These are phyloP conservation scores for Aphanomyces invadans DNA, from an alignment of 352 stramenopile genomes.

Conservation along the genomic window DNA sequence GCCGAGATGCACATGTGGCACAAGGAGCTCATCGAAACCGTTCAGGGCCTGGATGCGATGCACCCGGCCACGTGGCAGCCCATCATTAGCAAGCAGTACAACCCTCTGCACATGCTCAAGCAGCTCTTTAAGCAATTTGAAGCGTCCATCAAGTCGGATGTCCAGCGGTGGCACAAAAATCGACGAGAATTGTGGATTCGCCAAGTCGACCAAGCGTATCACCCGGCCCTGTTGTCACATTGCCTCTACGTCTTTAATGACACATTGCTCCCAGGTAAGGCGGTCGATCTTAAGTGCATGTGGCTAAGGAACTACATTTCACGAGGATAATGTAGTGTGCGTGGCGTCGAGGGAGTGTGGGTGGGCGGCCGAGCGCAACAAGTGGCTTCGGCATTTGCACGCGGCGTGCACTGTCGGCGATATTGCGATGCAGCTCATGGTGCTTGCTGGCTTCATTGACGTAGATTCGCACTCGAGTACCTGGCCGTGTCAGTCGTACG, in stretches of 20 bases:
- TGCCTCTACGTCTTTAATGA: slow-evolving; percentile 14
- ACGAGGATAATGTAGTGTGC: neutral
- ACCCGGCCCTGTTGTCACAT: slow-evolving; percentile 8
- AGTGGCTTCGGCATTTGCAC: slow-evolving; percentile 14
- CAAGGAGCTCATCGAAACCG: neutral
- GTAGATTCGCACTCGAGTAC: slow-evolving; percentile 5
- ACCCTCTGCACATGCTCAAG: slow-evolving; percentile 14
- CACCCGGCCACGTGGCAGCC: neutral
- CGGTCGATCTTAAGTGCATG: too few relatives aligned
- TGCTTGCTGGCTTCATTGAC: slow-evolving; percentile 20
- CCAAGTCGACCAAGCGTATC: slow-evolving; percentile 21
- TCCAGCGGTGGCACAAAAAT: slow-evolving; percentile 21
- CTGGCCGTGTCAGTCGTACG: slow-evolving; percentile 18
- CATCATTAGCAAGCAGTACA: neutral
- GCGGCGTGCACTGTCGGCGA: slow-evolving; percentile 12
- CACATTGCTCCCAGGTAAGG: slow-evolving; percentile 1
- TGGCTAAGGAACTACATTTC: neutral
- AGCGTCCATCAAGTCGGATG: slow-evolving; percentile 18
- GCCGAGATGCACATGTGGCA: slow-evolving; percentile 18
- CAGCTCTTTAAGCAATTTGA: slow-evolving; percentile 19
- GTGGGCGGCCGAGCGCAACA: slow-evolving; percentile 3
- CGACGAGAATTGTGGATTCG: slow-evolving; percentile 14
- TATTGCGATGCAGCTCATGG: slow-evolving; percentile 15
- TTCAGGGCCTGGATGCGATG: neutral
- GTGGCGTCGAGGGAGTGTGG: slow-evolving; percentile 1